phyloP scores from a whole-genome alignment of 2,329 filamentous ascomycete species.

The Pseudopyricularia javanii region DNA sequence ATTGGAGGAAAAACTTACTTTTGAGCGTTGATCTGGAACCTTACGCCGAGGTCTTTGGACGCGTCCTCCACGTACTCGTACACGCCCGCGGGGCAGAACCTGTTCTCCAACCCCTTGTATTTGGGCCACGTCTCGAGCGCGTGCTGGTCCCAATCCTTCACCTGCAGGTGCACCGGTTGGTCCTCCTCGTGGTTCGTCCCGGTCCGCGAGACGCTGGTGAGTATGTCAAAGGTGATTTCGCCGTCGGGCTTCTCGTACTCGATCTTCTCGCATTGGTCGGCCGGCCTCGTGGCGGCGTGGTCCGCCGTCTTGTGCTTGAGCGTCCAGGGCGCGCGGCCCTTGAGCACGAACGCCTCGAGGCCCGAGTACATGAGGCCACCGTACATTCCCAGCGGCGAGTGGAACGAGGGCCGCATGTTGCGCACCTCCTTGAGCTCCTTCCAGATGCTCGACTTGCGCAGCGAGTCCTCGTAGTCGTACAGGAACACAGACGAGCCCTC shows the following conservation, averaged over 20 bases:
- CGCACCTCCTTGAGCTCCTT: constrained; percentile 88
- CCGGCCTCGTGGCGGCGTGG: constrained; percentile 64
- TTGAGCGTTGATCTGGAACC: constrained; percentile 95
- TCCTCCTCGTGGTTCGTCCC: constrained; percentile 99
- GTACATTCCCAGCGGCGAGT: constrained; percentile 73
- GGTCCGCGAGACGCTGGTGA: constrained; percentile 89
- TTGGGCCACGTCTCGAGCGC: constrained; percentile 69
- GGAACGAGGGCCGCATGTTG: constrained; percentile 95
- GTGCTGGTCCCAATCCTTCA: constrained; percentile 90
- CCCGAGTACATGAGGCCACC: constrained; percentile 90
- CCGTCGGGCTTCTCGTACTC: constrained; percentile 96
- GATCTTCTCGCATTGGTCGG: constrained; percentile 74
- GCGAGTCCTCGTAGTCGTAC: constrained; percentile 83
- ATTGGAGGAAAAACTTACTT: constrained; percentile 55
- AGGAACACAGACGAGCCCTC: constrained; percentile 62
- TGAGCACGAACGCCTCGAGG: constrained; percentile 77
- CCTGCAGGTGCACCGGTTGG: constrained; percentile 90
- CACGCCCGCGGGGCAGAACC: constrained; percentile 94
- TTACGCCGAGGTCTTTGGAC: constrained; percentile 72
- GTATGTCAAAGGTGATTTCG: constrained; percentile 87
- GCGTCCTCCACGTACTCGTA: constrained; percentile 97
- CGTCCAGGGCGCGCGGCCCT: constrained; percentile 83
- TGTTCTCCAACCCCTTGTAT: constrained; percentile 87
- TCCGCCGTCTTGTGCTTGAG: constrained; percentile 74
- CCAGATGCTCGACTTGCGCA: constrained; percentile 83